Percentiles rank a stretch among this genome's conserved stretches.
These are phyloP conservation scores for Macrophomina tecta DNA, from an alignment of 2,329 filamentous ascomycete species.

Conservation along the genomic window DNA sequence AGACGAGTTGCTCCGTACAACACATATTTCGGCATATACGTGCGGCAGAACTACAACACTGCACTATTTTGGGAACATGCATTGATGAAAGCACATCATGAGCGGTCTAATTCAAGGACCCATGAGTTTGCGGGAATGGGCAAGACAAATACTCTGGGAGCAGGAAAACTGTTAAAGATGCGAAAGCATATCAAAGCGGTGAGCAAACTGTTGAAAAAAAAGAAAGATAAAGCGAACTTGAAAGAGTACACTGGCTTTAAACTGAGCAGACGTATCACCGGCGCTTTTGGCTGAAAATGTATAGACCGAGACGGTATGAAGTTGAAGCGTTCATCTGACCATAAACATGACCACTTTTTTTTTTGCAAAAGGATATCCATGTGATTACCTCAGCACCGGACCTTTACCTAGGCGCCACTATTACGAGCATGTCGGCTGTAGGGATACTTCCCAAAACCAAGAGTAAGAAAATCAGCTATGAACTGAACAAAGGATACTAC, in stretches of 20 bases:
- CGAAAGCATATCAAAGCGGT: conserved; percentile 1
- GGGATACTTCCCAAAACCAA: too few relatives aligned
- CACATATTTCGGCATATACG: neutral
- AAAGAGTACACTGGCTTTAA: neutral
- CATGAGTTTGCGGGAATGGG: neutral
- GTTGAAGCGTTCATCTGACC: too few relatives aligned
- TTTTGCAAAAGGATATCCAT: too few relatives aligned
- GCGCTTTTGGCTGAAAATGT: neutral
- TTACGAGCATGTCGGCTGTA: too few relatives aligned
- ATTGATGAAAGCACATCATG: neutral
- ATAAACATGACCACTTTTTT: too few relatives aligned
- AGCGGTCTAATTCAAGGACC: neutral
- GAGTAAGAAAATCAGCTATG: too few relatives aligned
- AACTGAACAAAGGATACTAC: too few relatives aligned
- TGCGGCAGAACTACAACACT: neutral
- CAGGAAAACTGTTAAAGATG: neutral
- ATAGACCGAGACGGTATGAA: too few relatives aligned
- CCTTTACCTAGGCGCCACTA: too few relatives aligned
- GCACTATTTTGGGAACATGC: neutral
- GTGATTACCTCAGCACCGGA: too few relatives aligned
- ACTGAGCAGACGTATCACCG: neutral
- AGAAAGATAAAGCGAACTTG: neutral
- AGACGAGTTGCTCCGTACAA: neutral
- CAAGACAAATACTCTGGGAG: neutral
- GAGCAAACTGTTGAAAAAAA: neutral